Conservation (phyloP, 2,329 filamentous ascomycete genomes). For the Fusarium multiceps region DNA sequence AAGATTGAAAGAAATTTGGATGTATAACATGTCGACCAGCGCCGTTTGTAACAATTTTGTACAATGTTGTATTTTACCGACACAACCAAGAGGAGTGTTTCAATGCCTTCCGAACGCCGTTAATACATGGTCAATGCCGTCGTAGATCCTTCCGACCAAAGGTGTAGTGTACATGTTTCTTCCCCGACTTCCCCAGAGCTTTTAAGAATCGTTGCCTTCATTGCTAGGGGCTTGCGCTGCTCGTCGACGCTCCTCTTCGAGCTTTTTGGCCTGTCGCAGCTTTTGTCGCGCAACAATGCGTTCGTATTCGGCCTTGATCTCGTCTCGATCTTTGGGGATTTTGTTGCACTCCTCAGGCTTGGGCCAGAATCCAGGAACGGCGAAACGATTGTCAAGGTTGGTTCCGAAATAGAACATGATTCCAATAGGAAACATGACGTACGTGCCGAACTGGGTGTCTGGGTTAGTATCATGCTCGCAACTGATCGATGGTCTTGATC, state of each 20-base stretch:
- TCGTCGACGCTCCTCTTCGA: slow-evolving; percentile 51
- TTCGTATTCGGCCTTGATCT: slow-evolving; percentile 84
- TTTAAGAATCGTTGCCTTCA: slow-evolving; percentile 28
- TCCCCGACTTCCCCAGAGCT: slow-evolving; percentile 9
- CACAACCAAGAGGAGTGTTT: slow-evolving; percentile 34
- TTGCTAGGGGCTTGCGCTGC: slow-evolving; percentile 36
- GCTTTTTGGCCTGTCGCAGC: slow-evolving; percentile 74
- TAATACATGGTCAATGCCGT: slow-evolving; percentile 33
- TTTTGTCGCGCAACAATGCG: slow-evolving; percentile 73
- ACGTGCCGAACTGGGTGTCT: slow-evolving; percentile 85
- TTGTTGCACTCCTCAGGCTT: slow-evolving; percentile 80
- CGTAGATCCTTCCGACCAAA: slow-evolving; percentile 9
- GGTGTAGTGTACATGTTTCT: slow-evolving; percentile 38
- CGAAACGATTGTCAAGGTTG: slow-evolving; percentile 93
- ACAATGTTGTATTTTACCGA: slow-evolving; percentile 33
- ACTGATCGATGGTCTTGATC: not conserved
- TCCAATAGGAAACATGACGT: slow-evolving; percentile 97
- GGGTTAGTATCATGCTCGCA: slow-evolving; percentile 10
- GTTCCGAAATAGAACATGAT: slow-evolving; percentile 99
- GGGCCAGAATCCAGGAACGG: slow-evolving; percentile 93
- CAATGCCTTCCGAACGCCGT: slow-evolving; percentile 43
- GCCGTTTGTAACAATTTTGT: slow-evolving; percentile 32
- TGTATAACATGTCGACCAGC: slow-evolving; percentile 50
- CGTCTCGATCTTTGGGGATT: slow-evolving; percentile 80
- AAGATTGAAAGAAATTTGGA: slow-evolving; percentile 65